Base-by-base conservation (phyloP, 208 protist species). In the Vickermania ingenoplastis region DNA sequence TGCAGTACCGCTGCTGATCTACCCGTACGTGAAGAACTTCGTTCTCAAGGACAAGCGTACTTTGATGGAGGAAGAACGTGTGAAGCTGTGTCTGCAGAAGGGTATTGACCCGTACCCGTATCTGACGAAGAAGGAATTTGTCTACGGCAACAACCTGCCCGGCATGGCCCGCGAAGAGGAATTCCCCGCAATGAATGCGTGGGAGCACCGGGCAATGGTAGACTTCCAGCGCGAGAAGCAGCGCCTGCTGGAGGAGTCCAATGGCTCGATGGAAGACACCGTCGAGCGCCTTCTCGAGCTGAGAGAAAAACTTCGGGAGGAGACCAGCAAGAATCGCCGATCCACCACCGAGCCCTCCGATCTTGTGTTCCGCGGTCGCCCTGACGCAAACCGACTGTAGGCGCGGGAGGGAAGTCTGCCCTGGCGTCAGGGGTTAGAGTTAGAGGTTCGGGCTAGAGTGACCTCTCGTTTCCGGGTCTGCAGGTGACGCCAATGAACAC, bases 41-140 rank as follows among this genome's bases (percentile, higher is more conserved):
- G 36, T 90, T 24, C 66, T 71, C 31, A 63, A 69, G 17, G 83
- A 84, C 59, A 28, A 36, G 4, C 80, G 89, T 13, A 59, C 56
- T 5, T 41, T 60, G 13, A 67, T 71, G n/a, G 85, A 95, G 71
- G 81, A 84, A 65, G 85, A 95, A 65, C 82, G 85, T 22, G 89
- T 92, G 63, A 82, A 85, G 4, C 53, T 92, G 48, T 95, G 89
- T 60, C 73, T 95, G 59, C 83, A 95, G 66, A 95, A 95, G 64
- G 89, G 89, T 52, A 84, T 95, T 49, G 89, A 95, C 57, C 89
- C 89, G 1, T 95, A 90, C 57, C 89, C 89, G 13, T 89, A 86
- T 65, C 85, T 95, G 80, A 74, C 69, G 4, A 69, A 87, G 63
- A 92, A 91, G 75, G 79, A 92, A 17, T 80, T 75, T 62, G 75